Percentiles rank a stretch among this genome's conserved stretches.
Conservation (phyloP, 2,329 filamentous ascomycete species). For the Lomentospora prolificans region DNA sequence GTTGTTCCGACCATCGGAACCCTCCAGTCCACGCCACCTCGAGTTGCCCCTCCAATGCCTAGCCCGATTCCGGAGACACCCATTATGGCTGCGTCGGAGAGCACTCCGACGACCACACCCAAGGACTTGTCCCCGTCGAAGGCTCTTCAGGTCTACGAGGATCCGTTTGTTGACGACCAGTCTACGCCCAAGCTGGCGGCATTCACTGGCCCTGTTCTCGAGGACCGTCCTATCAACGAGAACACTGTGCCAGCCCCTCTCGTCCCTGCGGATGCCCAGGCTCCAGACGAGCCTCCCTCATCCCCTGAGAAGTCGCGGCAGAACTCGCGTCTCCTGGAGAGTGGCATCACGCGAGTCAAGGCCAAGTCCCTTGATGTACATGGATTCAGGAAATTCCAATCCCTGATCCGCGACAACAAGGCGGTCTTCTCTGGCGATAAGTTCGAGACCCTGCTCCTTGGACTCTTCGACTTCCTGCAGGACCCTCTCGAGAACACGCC, state of each 20-base stretch:
- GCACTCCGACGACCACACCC: not conserved
- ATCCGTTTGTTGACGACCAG: conserved; percentile 44
- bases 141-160: conserved; percentile 42
- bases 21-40: conserved; percentile 16
- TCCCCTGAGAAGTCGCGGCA: conserved; percentile 47
- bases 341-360: conserved; percentile 64
- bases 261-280: not conserved
- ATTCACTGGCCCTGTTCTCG: conserved; percentile 41
- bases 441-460: conserved; percentile 57
- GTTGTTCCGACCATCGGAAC: conserved; percentile 37
- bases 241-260: conserved; percentile 22
- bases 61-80: conserved; percentile 7
- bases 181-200: conserved; percentile 31
- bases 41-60: conserved; percentile 19
- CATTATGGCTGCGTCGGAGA: not conserved
- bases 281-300: conserved; percentile 9
- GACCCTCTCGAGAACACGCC: conserved; percentile 43
- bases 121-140: not conserved
- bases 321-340: conserved; percentile 55
- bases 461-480: conserved; percentile 64
- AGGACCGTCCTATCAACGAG: conserved; percentile 52
- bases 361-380: conserved; percentile 67
- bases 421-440: conserved; percentile 56
- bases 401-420: conserved; percentile 58
- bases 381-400: conserved; percentile 70